Conservation (phyloP, 2,329 filamentous ascomycete genomes). For the Ophiostoma quercus region DNA sequence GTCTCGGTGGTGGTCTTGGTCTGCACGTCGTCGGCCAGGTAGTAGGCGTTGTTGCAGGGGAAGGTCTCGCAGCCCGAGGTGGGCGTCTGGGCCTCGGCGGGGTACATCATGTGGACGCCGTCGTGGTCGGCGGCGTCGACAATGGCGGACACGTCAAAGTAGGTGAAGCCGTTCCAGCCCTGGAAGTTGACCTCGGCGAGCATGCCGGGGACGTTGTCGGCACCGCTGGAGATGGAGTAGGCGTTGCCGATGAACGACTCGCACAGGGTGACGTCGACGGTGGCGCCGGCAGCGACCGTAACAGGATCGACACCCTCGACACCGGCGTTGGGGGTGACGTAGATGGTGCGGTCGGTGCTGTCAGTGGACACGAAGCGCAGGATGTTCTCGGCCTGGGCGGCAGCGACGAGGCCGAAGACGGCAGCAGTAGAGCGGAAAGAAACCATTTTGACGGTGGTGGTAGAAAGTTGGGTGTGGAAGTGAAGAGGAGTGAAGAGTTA, state of each 20-base stretch:
- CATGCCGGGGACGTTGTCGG: constrained; percentile 36
- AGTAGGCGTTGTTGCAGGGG: constrained; percentile 41
- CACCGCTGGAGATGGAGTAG: constrained; percentile 35
- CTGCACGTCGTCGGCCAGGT: constrained; percentile 38
- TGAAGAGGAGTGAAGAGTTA: no score
- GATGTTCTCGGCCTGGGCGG: constrained; percentile 42
- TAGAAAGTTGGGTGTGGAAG: neutral
- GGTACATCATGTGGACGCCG: constrained; percentile 40
- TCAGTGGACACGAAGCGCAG: constrained; percentile 59
- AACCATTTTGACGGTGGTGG: constrained; percentile 18
- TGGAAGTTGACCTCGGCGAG: constrained; percentile 37
- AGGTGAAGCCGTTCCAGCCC: constrained; percentile 36
- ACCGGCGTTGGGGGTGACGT: constrained; percentile 46
- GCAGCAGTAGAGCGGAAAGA: constrained; percentile 16
- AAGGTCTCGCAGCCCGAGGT: constrained; percentile 40
- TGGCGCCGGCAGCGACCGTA: constrained; percentile 37
- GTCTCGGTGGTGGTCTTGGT: constrained; percentile 36
- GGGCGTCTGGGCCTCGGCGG: constrained; percentile 30
- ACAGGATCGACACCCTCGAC: constrained; percentile 37
- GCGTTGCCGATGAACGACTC: constrained; percentile 34
- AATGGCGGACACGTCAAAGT: constrained; percentile 44
- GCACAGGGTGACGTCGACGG: constrained; percentile 38
- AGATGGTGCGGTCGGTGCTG: constrained; percentile 43
- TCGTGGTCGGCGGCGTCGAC: constrained; percentile 39
- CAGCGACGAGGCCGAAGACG: constrained; percentile 27